Conservation (phyloP, 805 yeast species). For the Metschnikowia peoriensis region DNA sequence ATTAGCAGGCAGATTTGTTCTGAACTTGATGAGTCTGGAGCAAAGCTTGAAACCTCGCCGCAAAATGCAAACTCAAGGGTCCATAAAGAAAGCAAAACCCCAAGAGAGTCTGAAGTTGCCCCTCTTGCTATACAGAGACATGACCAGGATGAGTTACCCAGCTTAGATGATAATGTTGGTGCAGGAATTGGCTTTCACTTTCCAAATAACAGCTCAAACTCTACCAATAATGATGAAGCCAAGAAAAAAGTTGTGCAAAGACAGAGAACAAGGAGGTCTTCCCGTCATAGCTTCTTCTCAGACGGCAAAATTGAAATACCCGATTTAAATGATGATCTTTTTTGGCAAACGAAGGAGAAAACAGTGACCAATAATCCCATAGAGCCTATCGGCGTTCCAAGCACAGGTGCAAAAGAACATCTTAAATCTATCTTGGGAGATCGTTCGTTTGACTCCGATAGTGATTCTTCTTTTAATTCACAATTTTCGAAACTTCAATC, state of each 20-base stretch:
- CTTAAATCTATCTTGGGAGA: conserved; percentile 22
- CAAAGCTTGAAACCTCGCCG: too few relatives aligned
- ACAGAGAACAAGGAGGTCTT: conserved; percentile 12
- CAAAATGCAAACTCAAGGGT: too few relatives aligned
- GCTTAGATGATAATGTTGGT: conserved; percentile 31
- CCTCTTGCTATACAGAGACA: conserved; percentile 4
- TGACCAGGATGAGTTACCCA: neutral
- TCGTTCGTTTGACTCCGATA: conserved; percentile 32
- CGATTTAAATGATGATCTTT: conserved; percentile 25
- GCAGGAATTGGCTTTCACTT: conserved; percentile 36
- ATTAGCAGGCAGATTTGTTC: too few relatives aligned
- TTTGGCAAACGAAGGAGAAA: conserved; percentile 1
- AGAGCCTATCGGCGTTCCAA: conserved; percentile 39
- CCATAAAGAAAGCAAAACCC: too few relatives aligned
- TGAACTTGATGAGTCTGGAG: too few relatives aligned
- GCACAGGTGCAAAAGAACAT: conserved; percentile 31
- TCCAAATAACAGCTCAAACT: conserved; percentile 33
- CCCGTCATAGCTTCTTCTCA: conserved; percentile 11
- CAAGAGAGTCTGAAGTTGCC: neutral
- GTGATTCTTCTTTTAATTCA: conserved; percentile 25
- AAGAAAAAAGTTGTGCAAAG: conserved; percentile 3
- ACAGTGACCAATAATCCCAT: conserved; percentile 3
- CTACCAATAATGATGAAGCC: conserved; percentile 29
- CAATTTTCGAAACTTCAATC: conserved; percentile 17
- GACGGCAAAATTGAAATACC: conserved; percentile 45